Conservation (phyloP, 2,329 filamentous ascomycete species). For the Aschersonia sp. region DNA sequence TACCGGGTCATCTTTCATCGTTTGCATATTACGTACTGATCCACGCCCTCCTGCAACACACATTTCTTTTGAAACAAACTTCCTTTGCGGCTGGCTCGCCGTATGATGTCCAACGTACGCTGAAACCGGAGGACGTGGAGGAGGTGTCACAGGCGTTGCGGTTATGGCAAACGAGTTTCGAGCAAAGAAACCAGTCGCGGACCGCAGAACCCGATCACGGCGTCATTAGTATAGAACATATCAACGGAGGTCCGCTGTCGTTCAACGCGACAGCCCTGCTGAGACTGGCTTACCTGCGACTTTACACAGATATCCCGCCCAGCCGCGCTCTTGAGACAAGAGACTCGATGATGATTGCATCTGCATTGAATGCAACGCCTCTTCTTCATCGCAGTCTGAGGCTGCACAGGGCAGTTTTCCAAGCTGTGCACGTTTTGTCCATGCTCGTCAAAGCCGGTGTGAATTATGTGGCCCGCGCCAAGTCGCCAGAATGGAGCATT, state of each 20-base stretch:
- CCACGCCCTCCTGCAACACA: slow-evolving; percentile 57
- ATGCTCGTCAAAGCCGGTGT: slow-evolving; percentile 51
- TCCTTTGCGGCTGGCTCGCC: slow-evolving; percentile 33
- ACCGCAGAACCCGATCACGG: slow-evolving; percentile 31
- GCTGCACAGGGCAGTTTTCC: slow-evolving; percentile 49
- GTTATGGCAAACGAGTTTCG: slow-evolving; percentile 44
- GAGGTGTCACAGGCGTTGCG: slow-evolving; percentile 39
- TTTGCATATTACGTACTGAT: slow-evolving; percentile 59
- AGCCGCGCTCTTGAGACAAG: slow-evolving; percentile 49
- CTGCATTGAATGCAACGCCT: slow-evolving; percentile 43
- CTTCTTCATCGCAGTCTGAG: slow-evolving; percentile 42
- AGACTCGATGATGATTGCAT: slow-evolving; percentile 46
- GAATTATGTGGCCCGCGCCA: slow-evolving; percentile 46
- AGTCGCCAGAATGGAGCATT: slow-evolving; percentile 48
- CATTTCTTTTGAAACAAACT: slow-evolving; percentile 54
- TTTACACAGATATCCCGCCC: slow-evolving; percentile 51
- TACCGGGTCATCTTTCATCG: slow-evolving; percentile 37
- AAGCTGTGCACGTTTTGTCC: slow-evolving; percentile 53
- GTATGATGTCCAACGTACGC: slow-evolving; percentile 33
- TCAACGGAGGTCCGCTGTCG: slow-evolving; percentile 44
- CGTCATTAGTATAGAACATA: slow-evolving; percentile 30
- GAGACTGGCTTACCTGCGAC: slow-evolving; percentile 46
- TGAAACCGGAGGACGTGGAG: slow-evolving; percentile 41
- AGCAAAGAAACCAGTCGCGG: slow-evolving; percentile 36
- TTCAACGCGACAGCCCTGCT: slow-evolving; percentile 50